Conservation (phyloP, 495 filamentous ascomycete species). For the Hypoxylon trugodes region DNA sequence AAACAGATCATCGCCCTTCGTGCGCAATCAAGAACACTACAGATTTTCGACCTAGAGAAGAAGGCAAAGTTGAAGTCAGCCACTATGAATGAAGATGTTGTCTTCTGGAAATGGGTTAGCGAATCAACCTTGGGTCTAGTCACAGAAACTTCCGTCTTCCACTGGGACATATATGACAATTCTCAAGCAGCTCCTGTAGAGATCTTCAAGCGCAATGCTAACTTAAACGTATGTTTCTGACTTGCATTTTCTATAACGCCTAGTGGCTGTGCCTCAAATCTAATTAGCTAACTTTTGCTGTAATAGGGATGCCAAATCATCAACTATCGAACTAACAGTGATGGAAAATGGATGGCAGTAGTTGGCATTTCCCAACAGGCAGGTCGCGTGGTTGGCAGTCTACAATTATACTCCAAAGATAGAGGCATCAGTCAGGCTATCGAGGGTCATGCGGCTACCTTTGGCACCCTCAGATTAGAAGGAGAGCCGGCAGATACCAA, state of each 20-base stretch:
- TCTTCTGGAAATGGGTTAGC: slow-evolving; percentile 99
- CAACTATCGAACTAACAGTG: slow-evolving; percentile 96
- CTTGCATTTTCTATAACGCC: background rate
- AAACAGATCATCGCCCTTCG: slow-evolving; percentile 96
- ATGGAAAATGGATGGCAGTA: slow-evolving; percentile 97
- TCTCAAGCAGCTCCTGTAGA: slow-evolving; percentile 81
- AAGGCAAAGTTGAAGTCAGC: slow-evolving; percentile 95
- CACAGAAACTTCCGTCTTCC: slow-evolving; percentile 88
- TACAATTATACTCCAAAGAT: slow-evolving; percentile 96
- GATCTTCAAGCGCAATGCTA: slow-evolving; percentile 89
- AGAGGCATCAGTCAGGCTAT: slow-evolving; percentile 97
- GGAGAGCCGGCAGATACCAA: slow-evolving; percentile 90
- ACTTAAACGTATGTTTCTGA: slow-evolving; percentile 74
- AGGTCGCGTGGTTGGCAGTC: slow-evolving; percentile 90
- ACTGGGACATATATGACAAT: slow-evolving; percentile 94
- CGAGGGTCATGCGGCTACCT: slow-evolving; percentile 95
- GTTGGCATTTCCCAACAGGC: slow-evolving; percentile 94
- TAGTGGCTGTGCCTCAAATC: background rate
- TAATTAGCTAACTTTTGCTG: slow-evolving; percentile 31
- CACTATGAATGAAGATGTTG: slow-evolving; percentile 94
- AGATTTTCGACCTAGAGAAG: slow-evolving; percentile 92
- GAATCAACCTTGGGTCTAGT: slow-evolving; percentile 86
- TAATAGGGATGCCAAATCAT: slow-evolving; percentile 93
- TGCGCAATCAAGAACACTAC: slow-evolving; percentile 88
- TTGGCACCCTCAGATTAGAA: slow-evolving; percentile 87